Evolutionary conservation across 176 grass and related monocot species (phyloP), one percentile per base, ranked within the genome.

Genomic region (Ensete glaucum): DNA sequence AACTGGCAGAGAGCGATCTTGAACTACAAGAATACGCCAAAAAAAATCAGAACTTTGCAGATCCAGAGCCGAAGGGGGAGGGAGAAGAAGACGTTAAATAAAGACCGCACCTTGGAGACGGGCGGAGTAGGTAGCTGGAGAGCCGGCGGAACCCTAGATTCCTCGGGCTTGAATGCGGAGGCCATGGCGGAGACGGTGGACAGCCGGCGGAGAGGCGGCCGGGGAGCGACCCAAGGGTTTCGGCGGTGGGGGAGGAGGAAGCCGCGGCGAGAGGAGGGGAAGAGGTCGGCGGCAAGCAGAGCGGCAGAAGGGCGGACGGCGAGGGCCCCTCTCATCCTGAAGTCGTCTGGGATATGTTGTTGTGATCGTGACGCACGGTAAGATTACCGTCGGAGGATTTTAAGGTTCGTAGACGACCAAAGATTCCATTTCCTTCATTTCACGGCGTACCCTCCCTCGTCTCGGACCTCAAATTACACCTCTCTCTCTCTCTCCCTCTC

Each of bases 1-100:
- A 99, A 63, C 77, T 99, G 95, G 81, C 95, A 99, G 71, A 99
- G 76, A 21, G 90, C 95, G 80, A 99, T 89, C 76, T 89, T 94
- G 78, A 99, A 94, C 95, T 99, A 83, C 79, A 34, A 1, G 58
- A 84, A 67, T 4, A 2, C 7, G 10, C 21, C 22, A 73, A 73
- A 1, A 15, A 15, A 55, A 1, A 16, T 56, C 72, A 73, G 22
- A 55, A 29, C 23, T 4, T 1, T 27, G 22, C 14, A 9, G 25
- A 20, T 34, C 72, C 13, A 25, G 11, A 73, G 10, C 11, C 51
- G 23, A 54, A 13, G 49, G 0, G 1, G 22, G 9, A 11, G 20
- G 50, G 34, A 54, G n/a, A 55, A 13, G 24, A 21, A 12, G 10
- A 17, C 2, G 73, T 17, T 21, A 21, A 12, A 25, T 22, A 24